Conservation (phyloP, 352 stramenopile species). For the Phytophthora lateralis region DNA sequence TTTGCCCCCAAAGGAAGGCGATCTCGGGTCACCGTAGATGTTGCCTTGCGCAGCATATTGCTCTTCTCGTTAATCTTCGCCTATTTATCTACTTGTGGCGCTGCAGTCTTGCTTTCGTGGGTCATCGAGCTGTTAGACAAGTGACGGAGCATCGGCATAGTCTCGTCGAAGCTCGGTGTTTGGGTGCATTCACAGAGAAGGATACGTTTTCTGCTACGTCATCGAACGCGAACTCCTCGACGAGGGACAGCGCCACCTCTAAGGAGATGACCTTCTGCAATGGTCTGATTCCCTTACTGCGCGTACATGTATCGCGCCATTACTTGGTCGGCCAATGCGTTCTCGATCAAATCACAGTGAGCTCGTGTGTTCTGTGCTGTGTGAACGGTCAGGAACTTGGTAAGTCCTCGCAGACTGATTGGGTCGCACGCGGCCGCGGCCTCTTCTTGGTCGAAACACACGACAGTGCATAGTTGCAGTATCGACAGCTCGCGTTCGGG, state of each 20-base stretch:
- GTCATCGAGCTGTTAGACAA: no score
- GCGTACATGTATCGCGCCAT: conserved; percentile 2
- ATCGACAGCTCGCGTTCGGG: conserved; percentile 34
- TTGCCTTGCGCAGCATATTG: neutral
- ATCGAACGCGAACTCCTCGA: conserved; percentile 2
- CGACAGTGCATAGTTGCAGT: conserved; percentile 54
- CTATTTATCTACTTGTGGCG: no score
- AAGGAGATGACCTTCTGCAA: neutral
- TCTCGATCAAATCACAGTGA: conserved; percentile 51
- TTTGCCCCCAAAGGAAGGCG: conserved; percentile 25
- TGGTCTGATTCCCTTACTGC: conserved; percentile 5
- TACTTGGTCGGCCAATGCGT: conserved; percentile 21
- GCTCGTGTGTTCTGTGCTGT: conserved; percentile 40
- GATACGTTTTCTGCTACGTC: neutral
- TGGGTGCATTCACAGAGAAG: no score
- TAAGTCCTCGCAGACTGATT: conserved; percentile 38
- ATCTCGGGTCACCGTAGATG: conserved; percentile 28
- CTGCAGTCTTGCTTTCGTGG: no score
- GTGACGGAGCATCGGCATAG: no score
- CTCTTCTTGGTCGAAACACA: conserved; percentile 48
- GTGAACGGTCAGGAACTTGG: conserved; percentile 48
- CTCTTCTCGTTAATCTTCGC: no score
- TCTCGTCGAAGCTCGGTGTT: no score
- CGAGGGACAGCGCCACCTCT: conserved; percentile 1
- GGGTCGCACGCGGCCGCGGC: conserved; percentile 22